Percentiles rank a stretch among this genome's conserved stretches.
phyloP scores from a whole-genome alignment of 2,329 filamentous ascomycete genomes.

The Ascocoryne sarcoides region DNA sequence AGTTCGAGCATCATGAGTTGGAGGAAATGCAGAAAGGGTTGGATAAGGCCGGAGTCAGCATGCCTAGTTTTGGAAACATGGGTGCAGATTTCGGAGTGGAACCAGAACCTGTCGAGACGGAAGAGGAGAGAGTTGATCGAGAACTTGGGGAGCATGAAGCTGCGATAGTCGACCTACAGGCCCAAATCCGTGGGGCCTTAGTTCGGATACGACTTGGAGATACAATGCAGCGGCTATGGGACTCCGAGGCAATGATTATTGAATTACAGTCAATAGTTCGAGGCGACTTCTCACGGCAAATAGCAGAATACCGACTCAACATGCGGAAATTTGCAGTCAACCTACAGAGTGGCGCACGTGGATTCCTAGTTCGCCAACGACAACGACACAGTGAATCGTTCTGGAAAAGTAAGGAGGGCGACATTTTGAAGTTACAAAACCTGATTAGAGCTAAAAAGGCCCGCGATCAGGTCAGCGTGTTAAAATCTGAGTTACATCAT shows the following conservation, averaged over 20 bases:
- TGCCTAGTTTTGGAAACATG: conserved; percentile 98
- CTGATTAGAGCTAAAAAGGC: conserved; percentile 63
- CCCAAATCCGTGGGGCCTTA: conserved; percentile 75
- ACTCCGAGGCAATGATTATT: conserved; percentile 66
- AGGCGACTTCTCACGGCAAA: conserved; percentile 78
- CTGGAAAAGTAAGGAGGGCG: conserved; percentile 61
- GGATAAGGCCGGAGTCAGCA: conserved; percentile 87
- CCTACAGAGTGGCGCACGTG: conserved; percentile 72
- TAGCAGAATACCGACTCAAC: conserved; percentile 69
- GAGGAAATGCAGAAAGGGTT: conserved; percentile 96
- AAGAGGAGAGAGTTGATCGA: conserved; percentile 78
- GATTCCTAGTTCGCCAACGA: conserved; percentile 61
- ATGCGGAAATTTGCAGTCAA: conserved; percentile 75
- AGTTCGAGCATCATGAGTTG: conserved; percentile 95
- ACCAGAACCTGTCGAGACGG: conserved; percentile 69
- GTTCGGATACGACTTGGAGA: conserved; percentile 68
- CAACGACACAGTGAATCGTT: conserved; percentile 54
- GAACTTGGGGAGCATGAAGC: conserved; percentile 71
- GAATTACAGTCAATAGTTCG: conserved; percentile 81
- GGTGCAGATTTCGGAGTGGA: conserved; percentile 90
- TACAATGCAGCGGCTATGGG: conserved; percentile 85
- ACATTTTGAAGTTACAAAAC: conserved; percentile 74
- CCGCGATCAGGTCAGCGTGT: conserved; percentile 47
- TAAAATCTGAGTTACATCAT: conserved; percentile 49
- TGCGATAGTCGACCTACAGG: conserved; percentile 70